Evolutionary conservation across 2,329 filamentous ascomycete genomes (phyloP).

Genomic region (Fusarium longipes): DNA sequence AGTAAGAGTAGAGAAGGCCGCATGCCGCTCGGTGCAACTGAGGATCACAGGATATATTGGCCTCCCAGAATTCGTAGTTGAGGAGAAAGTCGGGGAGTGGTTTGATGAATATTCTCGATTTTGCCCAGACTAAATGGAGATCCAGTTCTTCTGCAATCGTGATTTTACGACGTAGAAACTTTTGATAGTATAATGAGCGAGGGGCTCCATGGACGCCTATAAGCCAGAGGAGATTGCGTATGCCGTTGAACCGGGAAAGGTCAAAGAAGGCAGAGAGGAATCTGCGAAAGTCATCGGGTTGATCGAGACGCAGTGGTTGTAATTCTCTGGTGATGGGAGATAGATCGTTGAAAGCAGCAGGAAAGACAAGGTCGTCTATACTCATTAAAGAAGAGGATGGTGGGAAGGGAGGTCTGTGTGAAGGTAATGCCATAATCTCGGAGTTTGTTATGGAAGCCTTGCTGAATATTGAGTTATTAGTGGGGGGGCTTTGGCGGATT

Average conservation of each 20-base stretch:
- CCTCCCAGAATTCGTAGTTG: slow-evolving; percentile 7
- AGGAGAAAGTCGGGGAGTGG: not conserved
- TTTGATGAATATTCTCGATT: not conserved
- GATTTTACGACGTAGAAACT: not conserved
- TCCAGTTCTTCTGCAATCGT: not conserved
- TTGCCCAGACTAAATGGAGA: slow-evolving; percentile 5
- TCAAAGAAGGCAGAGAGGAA: not conserved
- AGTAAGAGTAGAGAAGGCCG: slow-evolving; percentile 2
- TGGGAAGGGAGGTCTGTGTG: not conserved
- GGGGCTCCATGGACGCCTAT: slow-evolving; percentile 5
- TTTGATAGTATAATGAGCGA: slow-evolving; percentile 1
- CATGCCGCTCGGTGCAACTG: not conserved
- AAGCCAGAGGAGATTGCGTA: not conserved
- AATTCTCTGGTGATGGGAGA: slow-evolving; percentile 1
- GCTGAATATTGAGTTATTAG: too few relatives aligned
- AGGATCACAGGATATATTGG: not conserved
- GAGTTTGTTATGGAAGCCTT: too few relatives aligned
- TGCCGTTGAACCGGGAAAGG: slow-evolving; percentile 4
- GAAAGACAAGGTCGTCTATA: not conserved
- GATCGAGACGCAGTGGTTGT: not conserved
- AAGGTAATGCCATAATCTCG: not conserved
- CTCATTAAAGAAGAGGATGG: not conserved
- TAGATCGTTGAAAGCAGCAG: slow-evolving; percentile 3
- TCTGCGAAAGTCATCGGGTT: not conserved
- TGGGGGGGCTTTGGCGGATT: too few relatives aligned